phyloP scores from a whole-genome alignment of 805 yeast genomes.

The Kluyveromyces siamensis region DNA sequence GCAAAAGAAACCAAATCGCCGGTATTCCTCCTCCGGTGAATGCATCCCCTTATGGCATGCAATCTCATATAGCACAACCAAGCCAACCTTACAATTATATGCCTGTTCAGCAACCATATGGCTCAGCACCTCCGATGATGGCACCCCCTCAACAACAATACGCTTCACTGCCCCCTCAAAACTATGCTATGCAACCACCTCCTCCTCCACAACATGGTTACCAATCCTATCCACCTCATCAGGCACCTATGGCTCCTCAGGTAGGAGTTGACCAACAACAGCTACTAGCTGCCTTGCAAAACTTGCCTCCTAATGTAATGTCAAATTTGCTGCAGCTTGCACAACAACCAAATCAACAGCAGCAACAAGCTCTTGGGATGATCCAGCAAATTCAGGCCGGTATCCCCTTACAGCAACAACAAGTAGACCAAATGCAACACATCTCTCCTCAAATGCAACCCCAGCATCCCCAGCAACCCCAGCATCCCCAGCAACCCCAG shows the following conservation, averaged over 20 bases:
- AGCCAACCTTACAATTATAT: conserved; percentile 9
- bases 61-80: conserved; percentile 9
- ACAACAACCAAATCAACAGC: conserved; percentile 27
- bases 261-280: conserved; percentile 26
- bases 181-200: conserved; percentile 13
- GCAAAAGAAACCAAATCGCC: conserved; percentile 11
- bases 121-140: conserved; percentile 9
- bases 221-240: conserved; percentile 16
- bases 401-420: conserved; percentile 9
- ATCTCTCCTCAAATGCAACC: conserved; percentile 17
- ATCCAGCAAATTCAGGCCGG: conserved; percentile 28
- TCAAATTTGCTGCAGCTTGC: conserved; percentile 25
- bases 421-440: conserved; percentile 12
- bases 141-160: conserved; percentile 8
- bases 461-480: conserved; percentile 18
- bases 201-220: conserved; percentile 14
- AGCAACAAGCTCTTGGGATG: conserved; percentile 23
- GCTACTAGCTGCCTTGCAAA: conserved; percentile 26
- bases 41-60: conserved; percentile 10
- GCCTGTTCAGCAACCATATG: conserved; percentile 11
- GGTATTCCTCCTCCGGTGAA: conserved; percentile 10
- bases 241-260: conserved; percentile 18
- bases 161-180: conserved; percentile 13
- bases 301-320: conserved; percentile 28
- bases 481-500: conserved; percentile 16